Evolutionary conservation across 176 grass and related monocot species (phyloP).

Genomic region (Oryza meyeriana): DNA sequence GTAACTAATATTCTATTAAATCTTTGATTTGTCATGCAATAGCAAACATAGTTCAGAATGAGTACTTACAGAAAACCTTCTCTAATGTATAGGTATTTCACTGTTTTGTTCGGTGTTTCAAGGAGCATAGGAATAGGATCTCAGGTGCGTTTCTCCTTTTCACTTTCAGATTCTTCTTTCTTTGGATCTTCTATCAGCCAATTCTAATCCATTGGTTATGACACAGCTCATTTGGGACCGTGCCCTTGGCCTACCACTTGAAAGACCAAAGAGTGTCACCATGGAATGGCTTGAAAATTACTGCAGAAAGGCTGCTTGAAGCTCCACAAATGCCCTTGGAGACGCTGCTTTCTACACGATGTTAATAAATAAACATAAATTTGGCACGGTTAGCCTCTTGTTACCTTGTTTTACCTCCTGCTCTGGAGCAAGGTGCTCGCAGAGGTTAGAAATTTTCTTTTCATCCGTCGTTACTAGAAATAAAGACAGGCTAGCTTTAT

Average conservation of each 20-base stretch:
- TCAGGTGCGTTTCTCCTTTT: conserved; percentile 43
- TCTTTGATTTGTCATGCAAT: background rate
- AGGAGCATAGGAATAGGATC: conserved; percentile 90
- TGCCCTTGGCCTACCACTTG: background rate
- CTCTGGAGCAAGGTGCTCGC: too few species aligned
- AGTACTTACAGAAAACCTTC: background rate
- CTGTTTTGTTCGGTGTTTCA: conserved; percentile 79
- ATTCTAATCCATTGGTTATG: conserved; percentile 9
- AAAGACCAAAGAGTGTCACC: conserved; percentile 54
- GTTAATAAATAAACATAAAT: too few species aligned
- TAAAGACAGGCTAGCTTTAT: too few species aligned
- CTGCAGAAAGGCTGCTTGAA: conserved; percentile 66
- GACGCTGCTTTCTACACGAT: too few species aligned
- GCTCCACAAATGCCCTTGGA: background rate
- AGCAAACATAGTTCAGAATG: background rate
- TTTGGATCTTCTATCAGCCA: background rate
- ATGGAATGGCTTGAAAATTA: conserved; percentile 91
- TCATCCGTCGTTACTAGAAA: too few species aligned
- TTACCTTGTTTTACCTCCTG: too few species aligned
- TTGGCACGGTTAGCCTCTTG: too few species aligned
- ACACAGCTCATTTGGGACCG: conserved; percentile 56
- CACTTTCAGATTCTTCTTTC: background rate
- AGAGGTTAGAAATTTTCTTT: too few species aligned
- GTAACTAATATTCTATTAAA: background rate
- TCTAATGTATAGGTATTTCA: conserved; percentile 58